phyloP scores from a whole-genome alignment of 176 grass and related monocot species.

The Rhipidocladum racemiflorum region DNA sequence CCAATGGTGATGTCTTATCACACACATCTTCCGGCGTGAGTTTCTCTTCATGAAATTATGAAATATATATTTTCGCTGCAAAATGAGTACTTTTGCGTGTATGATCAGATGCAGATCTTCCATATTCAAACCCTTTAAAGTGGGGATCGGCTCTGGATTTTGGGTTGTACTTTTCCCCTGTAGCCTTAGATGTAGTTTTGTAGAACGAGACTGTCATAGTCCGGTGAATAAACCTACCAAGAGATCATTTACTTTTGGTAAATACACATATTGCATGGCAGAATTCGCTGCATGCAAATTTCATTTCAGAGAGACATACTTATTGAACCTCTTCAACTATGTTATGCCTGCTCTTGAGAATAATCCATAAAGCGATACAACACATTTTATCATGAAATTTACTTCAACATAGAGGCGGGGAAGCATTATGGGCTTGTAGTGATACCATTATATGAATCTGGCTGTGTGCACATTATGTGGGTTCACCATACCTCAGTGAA shows the following conservation, averaged over 20 bases:
- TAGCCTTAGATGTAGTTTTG: background rate
- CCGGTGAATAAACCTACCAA: background rate
- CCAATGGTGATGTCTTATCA: conserved; percentile 98
- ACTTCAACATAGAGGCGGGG: background rate
- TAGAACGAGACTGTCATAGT: background rate
- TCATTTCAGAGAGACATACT: background rate
- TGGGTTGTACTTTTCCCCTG: background rate
- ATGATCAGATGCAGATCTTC: background rate
- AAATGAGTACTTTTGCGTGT: conserved; percentile 5
- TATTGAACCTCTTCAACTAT: background rate
- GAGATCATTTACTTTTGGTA: background rate
- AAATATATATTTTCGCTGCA: background rate
- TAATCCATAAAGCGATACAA: background rate
- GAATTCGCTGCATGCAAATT: background rate
- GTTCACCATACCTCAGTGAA: background rate
- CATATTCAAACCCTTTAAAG: background rate
- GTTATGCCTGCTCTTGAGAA: background rate
- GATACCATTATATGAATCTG: background rate
- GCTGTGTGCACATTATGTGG: background rate
- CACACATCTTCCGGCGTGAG: conserved; percentile 93
- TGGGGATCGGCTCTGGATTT: background rate
- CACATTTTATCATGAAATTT: background rate
- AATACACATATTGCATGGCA: background rate
- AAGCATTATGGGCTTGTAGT: background rate
- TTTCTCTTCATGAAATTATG: conserved; percentile 1